Percentiles rank a stretch among this genome's conserved stretches.
These are phyloP conservation scores for Eremothecium cymbalariae DNA, from an alignment of 1,139 yeast species.

Conservation along the genomic window DNA sequence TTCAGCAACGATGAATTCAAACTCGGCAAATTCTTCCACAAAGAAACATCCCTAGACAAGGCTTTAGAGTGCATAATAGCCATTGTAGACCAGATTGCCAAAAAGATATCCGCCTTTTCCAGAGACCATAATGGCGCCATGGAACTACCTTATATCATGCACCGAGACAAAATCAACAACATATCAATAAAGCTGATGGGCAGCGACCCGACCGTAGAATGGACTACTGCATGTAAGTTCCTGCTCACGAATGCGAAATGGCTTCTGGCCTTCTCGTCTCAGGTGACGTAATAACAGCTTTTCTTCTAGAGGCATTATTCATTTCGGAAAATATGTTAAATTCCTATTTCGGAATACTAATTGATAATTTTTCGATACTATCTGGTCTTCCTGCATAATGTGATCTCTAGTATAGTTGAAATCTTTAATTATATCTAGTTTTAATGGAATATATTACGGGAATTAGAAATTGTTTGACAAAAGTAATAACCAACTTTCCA, in stretches of 20 bases:
- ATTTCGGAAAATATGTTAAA: too few relatives aligned
- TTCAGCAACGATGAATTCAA: constrained; percentile 30
- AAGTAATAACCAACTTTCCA: too few relatives aligned
- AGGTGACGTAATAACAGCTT: constrained; percentile 3
- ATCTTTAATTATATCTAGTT: too few relatives aligned
- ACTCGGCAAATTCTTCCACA: constrained; percentile 30
- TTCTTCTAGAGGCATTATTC: too few relatives aligned
- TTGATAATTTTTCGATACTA: too few relatives aligned
- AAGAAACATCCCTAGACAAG: constrained; percentile 29
- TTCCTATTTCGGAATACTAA: too few relatives aligned
- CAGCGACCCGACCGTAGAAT: constrained; percentile 56
- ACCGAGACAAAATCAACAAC: constrained; percentile 67
- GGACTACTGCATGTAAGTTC: constrained; percentile 88
- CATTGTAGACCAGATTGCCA: constrained; percentile 20
- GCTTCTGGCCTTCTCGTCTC: constrained; percentile 34
- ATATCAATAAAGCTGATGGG: constrained; percentile 65
- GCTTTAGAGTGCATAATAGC: constrained; percentile 25
- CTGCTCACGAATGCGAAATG: constrained; percentile 54
- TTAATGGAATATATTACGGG: too few relatives aligned
- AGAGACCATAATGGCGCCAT: constrained; percentile 27
- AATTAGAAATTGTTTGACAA: too few relatives aligned
- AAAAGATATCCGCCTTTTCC: constrained; percentile 12
- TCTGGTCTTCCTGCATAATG: too few relatives aligned
- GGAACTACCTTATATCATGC: constrained; percentile 63
- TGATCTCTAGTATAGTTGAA: too few relatives aligned